These are phyloP conservation scores for Arthrinium puccinioides DNA, from an alignment of 2,329 filamentous ascomycete genomes.

Conservation along the genomic window DNA sequence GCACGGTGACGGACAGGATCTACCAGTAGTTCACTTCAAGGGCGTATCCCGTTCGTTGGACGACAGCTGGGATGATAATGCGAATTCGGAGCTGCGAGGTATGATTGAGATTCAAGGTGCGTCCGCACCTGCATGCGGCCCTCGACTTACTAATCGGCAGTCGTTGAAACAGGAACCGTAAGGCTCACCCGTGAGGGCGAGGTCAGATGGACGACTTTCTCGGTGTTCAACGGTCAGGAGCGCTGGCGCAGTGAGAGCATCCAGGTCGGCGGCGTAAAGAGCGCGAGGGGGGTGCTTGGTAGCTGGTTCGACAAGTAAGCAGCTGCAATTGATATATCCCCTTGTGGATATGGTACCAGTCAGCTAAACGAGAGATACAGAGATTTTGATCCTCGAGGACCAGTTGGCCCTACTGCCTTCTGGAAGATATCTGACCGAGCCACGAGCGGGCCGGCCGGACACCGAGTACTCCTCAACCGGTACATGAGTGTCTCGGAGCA, in stretches of 20 bases:
- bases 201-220: conserved; percentile 66
- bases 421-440: conserved; percentile 47
- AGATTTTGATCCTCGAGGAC: conserved; percentile 58
- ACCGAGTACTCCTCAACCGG: conserved; percentile 17
- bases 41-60: conserved; percentile 58
- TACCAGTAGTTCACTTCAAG: conserved; percentile 62
- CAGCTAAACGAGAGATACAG: conserved; percentile 20
- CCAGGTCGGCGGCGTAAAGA: conserved; percentile 61
- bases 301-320: conserved; percentile 70
- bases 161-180: conserved; percentile 43
- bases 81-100: conserved; percentile 60
- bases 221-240: conserved; percentile 56
- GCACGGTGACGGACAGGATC: conserved; percentile 45
- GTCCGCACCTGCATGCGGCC: conserved; percentile 1
- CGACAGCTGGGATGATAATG: conserved; percentile 59
- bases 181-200: conserved; percentile 62
- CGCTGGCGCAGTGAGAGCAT: conserved; percentile 72
- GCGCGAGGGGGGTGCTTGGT: conserved; percentile 61
- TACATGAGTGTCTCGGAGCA: background rate
- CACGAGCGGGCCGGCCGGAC: conserved; percentile 28
- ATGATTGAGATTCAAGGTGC: conserved; percentile 20
- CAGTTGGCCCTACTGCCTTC: conserved; percentile 64
- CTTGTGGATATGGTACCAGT: background rate
- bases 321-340: background rate
- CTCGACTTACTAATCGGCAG: background rate